Base-by-base conservation (phyloP, 1,284 basidiomycete species). In the Ustilago vetiveriae region DNA sequence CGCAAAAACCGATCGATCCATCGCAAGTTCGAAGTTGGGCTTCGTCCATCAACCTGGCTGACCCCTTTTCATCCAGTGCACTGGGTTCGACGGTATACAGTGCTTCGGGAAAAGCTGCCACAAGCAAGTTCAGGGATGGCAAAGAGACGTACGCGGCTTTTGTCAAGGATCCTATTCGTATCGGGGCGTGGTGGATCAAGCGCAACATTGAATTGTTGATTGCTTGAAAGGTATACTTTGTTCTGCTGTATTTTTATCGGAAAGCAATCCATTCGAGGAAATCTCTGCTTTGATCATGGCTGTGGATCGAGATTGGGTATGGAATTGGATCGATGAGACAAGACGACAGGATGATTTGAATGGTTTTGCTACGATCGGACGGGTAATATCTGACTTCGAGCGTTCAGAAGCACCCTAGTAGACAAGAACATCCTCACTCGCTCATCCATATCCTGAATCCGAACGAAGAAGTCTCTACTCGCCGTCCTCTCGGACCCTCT, bases 131-230 rank as follows among this genome's bases (percentile, higher is more conserved):
- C 21, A 49, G 38, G 26, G 21, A 42, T 6, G 53, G 49, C 13
- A 46, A 36, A 6, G 49, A 56, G 21, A 44, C 50, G 19, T 63
- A 64, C 45, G 55, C 56, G 10, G 69, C 69, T 4, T 72, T 72
- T 36, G 24, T 67, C 32, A 43, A 29, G 38, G 63, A 66, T 40
- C 69, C 69, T 11, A 26, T 68, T 9, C 30, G 43, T 2, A 56
- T 72, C 26, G 58, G 51, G 3, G 64, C 64, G 14, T 72, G 69
- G 69, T 67, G 60, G 64, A 42, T 72, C 24, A 72, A 72, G 59
- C 42, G 69, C 29, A 64, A 53, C 6, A 41, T 72, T 21, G 69
- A 72, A 46, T 38, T 45, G 16, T 49, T 58, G 14, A 63, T 72
- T 24, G 69, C 69, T 22, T 72, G 42, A n/a, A 16, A 6, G 2